These are phyloP conservation scores for Scortechinia acanthostroma DNA, from an alignment of 2,329 filamentous ascomycete species.

Conservation along the genomic window DNA sequence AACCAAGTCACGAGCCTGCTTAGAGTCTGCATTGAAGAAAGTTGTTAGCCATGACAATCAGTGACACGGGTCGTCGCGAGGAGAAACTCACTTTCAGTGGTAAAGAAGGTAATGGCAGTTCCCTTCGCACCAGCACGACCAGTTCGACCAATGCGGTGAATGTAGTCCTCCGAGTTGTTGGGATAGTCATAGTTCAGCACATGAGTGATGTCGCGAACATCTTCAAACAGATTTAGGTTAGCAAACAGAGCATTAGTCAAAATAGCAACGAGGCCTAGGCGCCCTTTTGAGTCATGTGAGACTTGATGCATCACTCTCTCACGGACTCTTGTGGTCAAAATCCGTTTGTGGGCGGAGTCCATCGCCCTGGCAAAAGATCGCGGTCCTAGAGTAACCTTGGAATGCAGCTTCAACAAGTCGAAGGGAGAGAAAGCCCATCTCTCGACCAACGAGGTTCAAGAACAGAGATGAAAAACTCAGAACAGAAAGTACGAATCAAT, in stretches of 20 bases:
- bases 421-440: background rate
- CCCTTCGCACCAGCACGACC: slow-evolving; percentile 89
- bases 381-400: slow-evolving; percentile 2
- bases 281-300: slow-evolving; percentile 2
- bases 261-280: background rate
- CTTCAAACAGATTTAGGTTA: slow-evolving; percentile 45
- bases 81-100: slow-evolving; percentile 83
- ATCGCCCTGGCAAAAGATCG: background rate
- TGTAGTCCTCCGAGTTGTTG: slow-evolving; percentile 98
- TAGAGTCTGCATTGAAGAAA: slow-evolving; percentile 62
- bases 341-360: background rate
- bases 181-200: slow-evolving; percentile 99
- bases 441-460: background rate
- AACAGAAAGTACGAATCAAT: background rate
- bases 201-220: slow-evolving; percentile 99
- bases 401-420: slow-evolving; percentile 3
- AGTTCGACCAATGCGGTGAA: slow-evolving; percentile 92
- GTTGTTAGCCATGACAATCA: slow-evolving; percentile 9
- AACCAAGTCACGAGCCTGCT: slow-evolving; percentile 94
- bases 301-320: slow-evolving; percentile 3
- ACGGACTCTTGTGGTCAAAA: background rate
- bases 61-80: too few species aligned
- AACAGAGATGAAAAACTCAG: background rate
- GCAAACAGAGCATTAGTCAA: slow-evolving; percentile 70
- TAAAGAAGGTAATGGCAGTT: slow-evolving; percentile 97